These are phyloP conservation scores for Suillus spraguei DNA, from an alignment of 768 basidiomycete genomes.

Conservation along the genomic window DNA sequence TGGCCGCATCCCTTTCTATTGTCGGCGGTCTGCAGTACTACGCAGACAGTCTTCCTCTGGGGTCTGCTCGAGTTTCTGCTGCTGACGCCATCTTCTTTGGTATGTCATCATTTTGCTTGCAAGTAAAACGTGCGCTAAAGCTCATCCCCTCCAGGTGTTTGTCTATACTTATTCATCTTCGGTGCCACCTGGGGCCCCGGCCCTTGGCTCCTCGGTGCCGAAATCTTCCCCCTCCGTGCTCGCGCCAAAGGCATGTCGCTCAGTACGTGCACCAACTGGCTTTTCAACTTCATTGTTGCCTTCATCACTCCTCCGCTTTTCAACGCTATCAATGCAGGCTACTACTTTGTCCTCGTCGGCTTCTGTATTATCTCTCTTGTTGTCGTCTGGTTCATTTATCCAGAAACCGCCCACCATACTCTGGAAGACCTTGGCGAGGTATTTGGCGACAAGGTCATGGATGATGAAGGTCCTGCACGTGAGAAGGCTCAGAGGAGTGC, in stretches of 20 bases:
- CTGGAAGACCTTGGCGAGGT: constrained; percentile 53
- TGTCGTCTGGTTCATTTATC: constrained; percentile 50
- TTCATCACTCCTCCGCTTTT: constrained; percentile 64
- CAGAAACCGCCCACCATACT: constrained; percentile 48
- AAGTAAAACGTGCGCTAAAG: constrained; percentile 16
- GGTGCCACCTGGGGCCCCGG: constrained; percentile 59
- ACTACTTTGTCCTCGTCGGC: constrained; percentile 53
- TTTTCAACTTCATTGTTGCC: constrained; percentile 43
- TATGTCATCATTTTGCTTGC: constrained; percentile 20
- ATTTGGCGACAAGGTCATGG: constrained; percentile 42
- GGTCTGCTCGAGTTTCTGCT: constrained; percentile 30
- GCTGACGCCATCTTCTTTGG: constrained; percentile 41
- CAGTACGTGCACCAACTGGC: constrained; percentile 36
- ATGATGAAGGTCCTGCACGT: constrained; percentile 25
- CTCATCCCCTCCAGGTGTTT: constrained; percentile 34
- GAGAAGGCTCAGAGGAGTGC: constrained; percentile 19
- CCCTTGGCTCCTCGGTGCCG: constrained; percentile 55
- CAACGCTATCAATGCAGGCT: constrained; percentile 45
- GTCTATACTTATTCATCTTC: constrained; percentile 62
- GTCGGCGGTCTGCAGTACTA: constrained; percentile 55
- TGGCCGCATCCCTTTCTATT: constrained; percentile 48
- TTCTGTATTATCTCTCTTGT: constrained; percentile 47
- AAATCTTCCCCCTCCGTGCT: constrained; percentile 47
- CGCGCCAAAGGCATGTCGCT: constrained; percentile 43
- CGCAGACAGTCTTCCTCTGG: constrained; percentile 41